These are phyloP conservation scores for Phytopythium oedochilum DNA, from an alignment of 352 stramenopile genomes.

Conservation along the genomic window DNA sequence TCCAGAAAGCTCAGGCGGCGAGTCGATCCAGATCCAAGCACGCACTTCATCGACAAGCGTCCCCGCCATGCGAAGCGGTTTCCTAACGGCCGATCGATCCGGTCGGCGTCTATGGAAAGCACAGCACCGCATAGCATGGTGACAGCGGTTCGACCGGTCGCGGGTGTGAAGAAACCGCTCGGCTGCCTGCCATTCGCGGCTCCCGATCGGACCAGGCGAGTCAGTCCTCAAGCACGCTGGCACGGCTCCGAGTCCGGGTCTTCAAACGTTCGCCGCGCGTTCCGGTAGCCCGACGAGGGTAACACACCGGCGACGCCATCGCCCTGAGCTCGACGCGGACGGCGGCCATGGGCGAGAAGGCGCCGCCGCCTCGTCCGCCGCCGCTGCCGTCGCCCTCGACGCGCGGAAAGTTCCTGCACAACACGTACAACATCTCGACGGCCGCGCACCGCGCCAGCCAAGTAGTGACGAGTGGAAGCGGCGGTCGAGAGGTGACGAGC, in stretches of 20 bases:
- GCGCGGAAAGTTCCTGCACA: slow-evolving; percentile 2
- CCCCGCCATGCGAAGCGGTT: background rate
- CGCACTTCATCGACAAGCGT: background rate
- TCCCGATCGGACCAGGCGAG: background rate
- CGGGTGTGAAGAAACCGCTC: background rate
- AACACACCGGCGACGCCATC: too few relatives aligned
- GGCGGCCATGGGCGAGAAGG: slow-evolving; percentile 3
- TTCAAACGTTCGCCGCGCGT: background rate
- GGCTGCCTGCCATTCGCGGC: background rate
- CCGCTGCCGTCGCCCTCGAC: background rate
- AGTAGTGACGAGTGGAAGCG: background rate
- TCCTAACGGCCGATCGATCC: slow-evolving; percentile 1
- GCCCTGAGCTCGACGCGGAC: background rate
- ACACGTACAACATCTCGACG: slow-evolving; percentile 8
- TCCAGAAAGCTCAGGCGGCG: background rate
- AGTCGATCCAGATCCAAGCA: too few relatives aligned
- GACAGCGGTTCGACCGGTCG: background rate
- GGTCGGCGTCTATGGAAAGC: background rate
- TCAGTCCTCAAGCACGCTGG: background rate
- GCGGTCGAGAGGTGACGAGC: background rate
- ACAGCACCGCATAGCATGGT: too few relatives aligned
- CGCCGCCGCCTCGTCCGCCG: background rate
- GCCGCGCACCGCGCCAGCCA: background rate
- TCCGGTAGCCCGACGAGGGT: background rate
- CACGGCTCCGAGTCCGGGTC: background rate